A percentile compares a stretch with the other conserved stretches of the same genome.
Conservation (phyloP, 148 eudicot species). For the Rhododendron henanense region DNA sequence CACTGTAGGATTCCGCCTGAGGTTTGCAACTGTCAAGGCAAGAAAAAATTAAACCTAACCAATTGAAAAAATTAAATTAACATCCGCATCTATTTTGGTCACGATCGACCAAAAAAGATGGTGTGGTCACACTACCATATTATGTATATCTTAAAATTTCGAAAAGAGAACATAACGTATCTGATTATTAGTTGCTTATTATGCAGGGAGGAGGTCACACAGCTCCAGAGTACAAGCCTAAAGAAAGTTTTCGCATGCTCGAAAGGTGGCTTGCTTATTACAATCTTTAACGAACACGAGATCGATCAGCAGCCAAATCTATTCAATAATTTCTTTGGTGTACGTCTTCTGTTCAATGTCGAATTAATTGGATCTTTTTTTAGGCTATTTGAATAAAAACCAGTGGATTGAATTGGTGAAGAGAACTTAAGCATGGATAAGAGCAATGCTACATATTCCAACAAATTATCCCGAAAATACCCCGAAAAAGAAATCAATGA, state of each 20-base stretch:
- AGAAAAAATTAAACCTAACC: background rate
- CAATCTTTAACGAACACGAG: slow-evolving; percentile 7
- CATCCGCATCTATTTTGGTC: background rate
- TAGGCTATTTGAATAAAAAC: too few relatives aligned
- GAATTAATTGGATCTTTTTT: too few relatives aligned
- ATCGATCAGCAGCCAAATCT: background rate
- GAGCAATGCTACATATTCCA: too few relatives aligned
- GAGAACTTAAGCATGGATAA: too few relatives aligned
- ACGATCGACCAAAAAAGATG: too few relatives aligned
- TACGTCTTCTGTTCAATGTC: too few relatives aligned
- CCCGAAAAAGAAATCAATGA: too few relatives aligned
- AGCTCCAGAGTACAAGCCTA: slow-evolving; percentile 48
- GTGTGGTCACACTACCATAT: too few relatives aligned
- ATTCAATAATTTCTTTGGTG: background rate
- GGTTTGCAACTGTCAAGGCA: slow-evolving; percentile 44
- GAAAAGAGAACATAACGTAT: background rate
- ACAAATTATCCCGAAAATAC: too few relatives aligned
- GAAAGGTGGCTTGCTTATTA: slow-evolving; percentile 33
- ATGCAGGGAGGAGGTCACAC: slow-evolving; percentile 58
- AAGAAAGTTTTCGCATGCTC: slow-evolving; percentile 29
- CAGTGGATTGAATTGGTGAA: too few relatives aligned
- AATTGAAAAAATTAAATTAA: too few relatives aligned
- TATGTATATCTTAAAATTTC: too few relatives aligned
- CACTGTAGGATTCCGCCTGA: slow-evolving; percentile 18
- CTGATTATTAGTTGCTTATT: background rate